A percentile compares a stretch with the other conserved stretches of the same genome.
phyloP scores from a whole-genome alignment of 73 alveolate species.

The Paramecium primaurelia region DNA sequence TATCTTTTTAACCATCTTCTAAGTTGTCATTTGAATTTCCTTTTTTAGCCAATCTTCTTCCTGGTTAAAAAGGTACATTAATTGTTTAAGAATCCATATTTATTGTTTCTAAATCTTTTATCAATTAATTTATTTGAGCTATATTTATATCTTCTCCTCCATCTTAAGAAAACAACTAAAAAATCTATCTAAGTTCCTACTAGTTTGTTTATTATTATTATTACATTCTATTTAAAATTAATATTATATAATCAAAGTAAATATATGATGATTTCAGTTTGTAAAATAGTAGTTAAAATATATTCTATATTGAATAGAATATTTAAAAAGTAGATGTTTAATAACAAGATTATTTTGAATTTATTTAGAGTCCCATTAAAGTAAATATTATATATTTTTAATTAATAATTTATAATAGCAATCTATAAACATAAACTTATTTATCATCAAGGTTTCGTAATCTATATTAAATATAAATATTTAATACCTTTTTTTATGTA shows the following conservation, averaged over 20 bases:
- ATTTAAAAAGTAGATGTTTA: too few species aligned
- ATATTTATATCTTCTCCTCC: neutral
- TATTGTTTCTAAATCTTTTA: neutral
- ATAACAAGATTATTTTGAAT: too few species aligned
- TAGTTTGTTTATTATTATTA: conserved; percentile 9
- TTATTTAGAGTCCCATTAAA: too few species aligned
- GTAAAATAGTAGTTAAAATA: neutral
- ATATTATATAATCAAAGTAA: neutral
- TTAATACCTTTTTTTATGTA: neutral
- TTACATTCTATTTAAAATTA: neutral
- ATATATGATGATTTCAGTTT: neutral
- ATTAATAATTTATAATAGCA: neutral
- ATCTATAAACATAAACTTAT: neutral
- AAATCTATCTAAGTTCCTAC: neutral
- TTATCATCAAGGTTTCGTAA: neutral
- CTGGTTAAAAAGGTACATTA: neutral
- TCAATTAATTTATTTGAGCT: neutral
- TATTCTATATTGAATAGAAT: neutral
- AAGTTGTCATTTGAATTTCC: neutral
- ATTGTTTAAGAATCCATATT: neutral
- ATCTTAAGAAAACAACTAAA: neutral
- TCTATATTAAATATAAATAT: neutral
- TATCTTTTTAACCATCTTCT: neutral
- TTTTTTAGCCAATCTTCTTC: conserved; percentile 18
- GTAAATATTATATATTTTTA: too few species aligned